A percentile compares a stretch with the other conserved stretches of the same genome.
These are phyloP conservation scores for Cicer cuneatum DNA, from an alignment of 306 rosid species.

Conservation along the genomic window DNA sequence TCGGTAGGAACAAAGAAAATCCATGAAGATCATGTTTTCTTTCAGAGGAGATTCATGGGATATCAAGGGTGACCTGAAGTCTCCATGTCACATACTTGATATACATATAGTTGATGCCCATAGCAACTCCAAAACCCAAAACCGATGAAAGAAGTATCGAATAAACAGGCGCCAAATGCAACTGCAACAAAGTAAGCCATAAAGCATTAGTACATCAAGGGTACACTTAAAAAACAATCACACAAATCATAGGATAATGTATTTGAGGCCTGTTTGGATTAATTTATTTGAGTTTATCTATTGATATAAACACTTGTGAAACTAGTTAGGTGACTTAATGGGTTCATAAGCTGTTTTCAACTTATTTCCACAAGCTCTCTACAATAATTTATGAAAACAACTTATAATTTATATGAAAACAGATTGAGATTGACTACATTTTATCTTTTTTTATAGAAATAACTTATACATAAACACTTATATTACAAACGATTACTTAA, in stretches of 20 bases:
- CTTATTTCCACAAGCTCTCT: too few relatives aligned
- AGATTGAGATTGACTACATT: too few relatives aligned
- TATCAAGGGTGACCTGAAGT: conserved; percentile 58
- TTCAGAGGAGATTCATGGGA: conserved; percentile 52
- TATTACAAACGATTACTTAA: too few relatives aligned
- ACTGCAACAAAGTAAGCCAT: conserved; percentile 59
- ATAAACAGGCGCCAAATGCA: conserved; percentile 69
- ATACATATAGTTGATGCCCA: conserved; percentile 71
- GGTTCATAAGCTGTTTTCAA: too few relatives aligned
- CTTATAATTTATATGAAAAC: too few relatives aligned
- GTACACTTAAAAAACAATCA: conserved; percentile 7
- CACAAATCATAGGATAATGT: conserved; percentile 12
- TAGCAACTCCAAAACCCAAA: conserved; percentile 79
- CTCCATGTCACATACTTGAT: conserved; percentile 75
- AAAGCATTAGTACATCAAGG: conserved; percentile 37
- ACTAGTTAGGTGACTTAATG: too few relatives aligned
- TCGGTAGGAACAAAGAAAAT: conserved; percentile 28
- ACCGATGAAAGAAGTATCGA: conserved; percentile 78
- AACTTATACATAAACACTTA: too few relatives aligned
- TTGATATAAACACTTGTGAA: too few relatives aligned
- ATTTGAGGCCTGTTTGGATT: not conserved
- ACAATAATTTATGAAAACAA: too few relatives aligned
- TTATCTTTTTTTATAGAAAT: too few relatives aligned
- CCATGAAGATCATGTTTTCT: conserved; percentile 33
- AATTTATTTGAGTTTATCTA: too few relatives aligned